These are phyloP conservation scores for Trichophyton schoenleinii DNA, from an alignment of 2,329 filamentous ascomycete genomes.

Conservation along the genomic window DNA sequence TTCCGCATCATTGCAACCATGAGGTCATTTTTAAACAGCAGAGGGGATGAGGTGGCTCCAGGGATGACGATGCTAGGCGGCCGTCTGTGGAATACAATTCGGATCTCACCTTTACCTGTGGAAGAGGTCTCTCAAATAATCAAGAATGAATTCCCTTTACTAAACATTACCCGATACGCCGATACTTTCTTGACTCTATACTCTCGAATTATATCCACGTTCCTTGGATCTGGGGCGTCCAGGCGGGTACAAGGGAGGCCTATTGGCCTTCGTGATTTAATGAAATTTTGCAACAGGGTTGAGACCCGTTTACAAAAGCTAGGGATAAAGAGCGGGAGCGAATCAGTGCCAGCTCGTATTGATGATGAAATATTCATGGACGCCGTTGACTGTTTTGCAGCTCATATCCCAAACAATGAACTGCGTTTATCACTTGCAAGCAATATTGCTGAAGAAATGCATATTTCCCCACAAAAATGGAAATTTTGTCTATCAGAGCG, in stretches of 20 bases:
- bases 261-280: conserved; percentile 61
- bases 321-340: conserved; percentile 52
- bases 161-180: conserved; percentile 42
- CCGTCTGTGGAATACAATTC: conserved; percentile 73
- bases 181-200: conserved; percentile 47
- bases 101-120: conserved; percentile 52
- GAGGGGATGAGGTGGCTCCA: conserved; percentile 59
- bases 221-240: conserved; percentile 27
- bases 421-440: conserved; percentile 42
- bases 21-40: conserved; percentile 53
- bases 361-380: conserved; percentile 85
- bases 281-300: conserved; percentile 82
- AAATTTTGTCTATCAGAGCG: conserved; percentile 65
- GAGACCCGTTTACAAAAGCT: conserved; percentile 47
- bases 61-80: conserved; percentile 61
- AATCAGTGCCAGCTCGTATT: conserved; percentile 58
- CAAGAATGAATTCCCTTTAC: conserved; percentile 53
- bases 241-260: conserved; percentile 39
- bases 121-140: conserved; percentile 66
- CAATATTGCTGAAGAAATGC: conserved; percentile 73
- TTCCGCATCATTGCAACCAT: conserved; percentile 91
- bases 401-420: conserved; percentile 57
- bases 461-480: conserved; percentile 68
- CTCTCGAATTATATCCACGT: conserved; percentile 29
- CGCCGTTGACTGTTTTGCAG: conserved; percentile 82